Conservation (phyloP, 2,329 filamentous ascomycete species). For the Beauveria brongniartii region DNA sequence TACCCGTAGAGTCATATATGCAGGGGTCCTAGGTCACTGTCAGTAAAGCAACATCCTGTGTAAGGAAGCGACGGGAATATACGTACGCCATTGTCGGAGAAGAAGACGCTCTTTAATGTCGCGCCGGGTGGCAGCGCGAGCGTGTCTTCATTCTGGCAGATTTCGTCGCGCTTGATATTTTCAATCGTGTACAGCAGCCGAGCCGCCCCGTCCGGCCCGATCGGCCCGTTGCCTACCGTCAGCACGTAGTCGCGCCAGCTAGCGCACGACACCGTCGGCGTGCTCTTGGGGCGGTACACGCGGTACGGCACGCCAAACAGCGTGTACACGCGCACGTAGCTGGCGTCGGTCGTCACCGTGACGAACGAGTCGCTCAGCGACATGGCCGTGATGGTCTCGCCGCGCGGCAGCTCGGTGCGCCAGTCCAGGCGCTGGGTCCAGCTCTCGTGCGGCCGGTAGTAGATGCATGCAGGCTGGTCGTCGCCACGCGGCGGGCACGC, state of each 20-base stretch:
- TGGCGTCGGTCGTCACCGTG: conserved; percentile 75
- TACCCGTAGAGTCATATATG: conserved; percentile 90
- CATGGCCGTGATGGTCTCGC: conserved; percentile 82
- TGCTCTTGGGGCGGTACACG: conserved; percentile 86
- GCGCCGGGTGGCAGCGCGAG: conserved; percentile 72
- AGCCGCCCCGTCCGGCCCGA: conserved; percentile 68
- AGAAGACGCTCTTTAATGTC: conserved; percentile 76
- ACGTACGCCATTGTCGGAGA: conserved; percentile 79
- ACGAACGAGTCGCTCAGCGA: conserved; percentile 87
- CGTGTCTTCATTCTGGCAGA: conserved; percentile 90
- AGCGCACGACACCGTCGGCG: conserved; percentile 83
- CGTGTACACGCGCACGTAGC: conserved; percentile 89
- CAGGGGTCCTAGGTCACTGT: conserved; percentile 63
- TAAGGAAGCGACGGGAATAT: neutral
- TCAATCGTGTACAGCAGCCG: conserved; percentile 86
- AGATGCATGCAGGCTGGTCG: conserved; percentile 67
- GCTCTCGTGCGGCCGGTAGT: conserved; percentile 93
- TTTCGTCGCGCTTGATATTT: conserved; percentile 86
- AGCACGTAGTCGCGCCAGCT: conserved; percentile 96
- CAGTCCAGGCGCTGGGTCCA: conserved; percentile 91
- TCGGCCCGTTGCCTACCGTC: conserved; percentile 85
- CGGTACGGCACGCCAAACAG: conserved; percentile 84
- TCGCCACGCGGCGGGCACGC: conserved; percentile 65
- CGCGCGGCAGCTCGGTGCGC: conserved; percentile 76
- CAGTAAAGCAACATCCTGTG: neutral